Conservation (phyloP, 495 filamentous ascomycete genomes). For the Daldinia loculata region DNA sequence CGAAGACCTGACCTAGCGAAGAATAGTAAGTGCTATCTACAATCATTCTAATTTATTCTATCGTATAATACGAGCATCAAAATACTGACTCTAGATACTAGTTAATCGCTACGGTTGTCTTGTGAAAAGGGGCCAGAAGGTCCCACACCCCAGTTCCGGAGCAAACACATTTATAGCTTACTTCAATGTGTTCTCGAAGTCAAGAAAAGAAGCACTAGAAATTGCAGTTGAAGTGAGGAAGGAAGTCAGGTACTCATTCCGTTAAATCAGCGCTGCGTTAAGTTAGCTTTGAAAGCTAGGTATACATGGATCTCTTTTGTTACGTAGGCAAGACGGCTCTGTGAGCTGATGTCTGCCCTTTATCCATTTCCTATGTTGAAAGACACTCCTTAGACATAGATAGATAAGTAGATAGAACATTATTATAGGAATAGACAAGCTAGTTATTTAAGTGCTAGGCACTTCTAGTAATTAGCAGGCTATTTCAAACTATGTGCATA, state of each 20-base stretch:
- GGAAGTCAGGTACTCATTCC: conserved; percentile 44
- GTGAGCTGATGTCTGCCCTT: neutral
- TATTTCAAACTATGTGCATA: neutral
- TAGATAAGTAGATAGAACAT: neutral
- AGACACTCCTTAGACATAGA: neutral
- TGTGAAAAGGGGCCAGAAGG: conserved; percentile 44
- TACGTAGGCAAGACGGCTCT: neutral
- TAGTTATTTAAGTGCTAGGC: neutral
- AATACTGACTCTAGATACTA: conserved; percentile 6
- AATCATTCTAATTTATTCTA: neutral
- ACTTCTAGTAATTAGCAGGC: neutral
- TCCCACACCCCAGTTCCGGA: conserved; percentile 44
- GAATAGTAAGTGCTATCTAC: conserved; percentile 24
- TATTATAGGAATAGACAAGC: neutral
- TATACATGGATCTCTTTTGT: neutral
- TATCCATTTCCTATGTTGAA: neutral
- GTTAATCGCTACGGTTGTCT: conserved; percentile 45
- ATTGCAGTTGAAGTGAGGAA: conserved; percentile 39
- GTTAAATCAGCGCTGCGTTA: conserved; percentile 17
- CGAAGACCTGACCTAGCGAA: conserved; percentile 47
- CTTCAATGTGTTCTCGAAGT: conserved; percentile 50
- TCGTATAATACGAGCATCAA: neutral
- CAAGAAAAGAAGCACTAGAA: conserved; percentile 41
- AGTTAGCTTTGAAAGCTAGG: neutral
- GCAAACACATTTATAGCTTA: conserved; percentile 47